Conservation (phyloP, 2,329 filamentous ascomycete species). For the Raffaelea arxii region DNA sequence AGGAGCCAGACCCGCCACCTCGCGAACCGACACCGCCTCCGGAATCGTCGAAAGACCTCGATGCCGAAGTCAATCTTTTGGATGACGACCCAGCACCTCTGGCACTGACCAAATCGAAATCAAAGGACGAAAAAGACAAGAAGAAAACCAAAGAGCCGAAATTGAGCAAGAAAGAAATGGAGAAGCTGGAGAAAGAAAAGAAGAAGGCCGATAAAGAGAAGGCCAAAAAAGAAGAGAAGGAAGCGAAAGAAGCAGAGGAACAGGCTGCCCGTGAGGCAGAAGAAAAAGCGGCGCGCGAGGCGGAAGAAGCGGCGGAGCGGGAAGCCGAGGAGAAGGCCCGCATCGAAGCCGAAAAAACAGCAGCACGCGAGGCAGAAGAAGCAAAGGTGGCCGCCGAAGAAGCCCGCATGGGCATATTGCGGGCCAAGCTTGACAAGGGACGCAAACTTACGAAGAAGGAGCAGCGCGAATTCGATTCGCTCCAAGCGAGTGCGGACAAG, state of each 20-base stretch:
- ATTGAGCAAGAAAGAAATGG: slow-evolving; percentile 39
- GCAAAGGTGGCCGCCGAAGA: slow-evolving; percentile 28
- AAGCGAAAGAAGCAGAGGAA: slow-evolving; percentile 25
- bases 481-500: slow-evolving; percentile 21
- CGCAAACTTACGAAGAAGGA: slow-evolving; percentile 20
- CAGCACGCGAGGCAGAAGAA: slow-evolving; percentile 22
- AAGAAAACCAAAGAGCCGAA: slow-evolving; percentile 31
- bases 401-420: slow-evolving; percentile 21
- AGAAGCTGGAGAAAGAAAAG: slow-evolving; percentile 36
- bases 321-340: slow-evolving; percentile 27
- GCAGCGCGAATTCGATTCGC: slow-evolving; percentile 23
- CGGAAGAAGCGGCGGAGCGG: slow-evolving; percentile 26
- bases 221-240: slow-evolving; percentile 28
- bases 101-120: slow-evolving; percentile 20
- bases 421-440: slow-evolving; percentile 18
- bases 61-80: slow-evolving; percentile 23
- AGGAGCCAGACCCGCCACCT: slow-evolving; percentile 32
- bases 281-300: slow-evolving; percentile 25
- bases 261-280: slow-evolving; percentile 24
- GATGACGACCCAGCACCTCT: slow-evolving; percentile 21
- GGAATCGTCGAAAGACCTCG: slow-evolving; percentile 34
- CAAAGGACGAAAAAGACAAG: slow-evolving; percentile 27
- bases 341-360: slow-evolving; percentile 15
- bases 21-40: slow-evolving; percentile 38
- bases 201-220: slow-evolving; percentile 30